A percentile compares a stretch with the other conserved stretches of the same genome.
Evolutionary conservation across 2,329 filamentous ascomycete genomes (phyloP).

Genomic region (Aspergillus tamarii): DNA sequence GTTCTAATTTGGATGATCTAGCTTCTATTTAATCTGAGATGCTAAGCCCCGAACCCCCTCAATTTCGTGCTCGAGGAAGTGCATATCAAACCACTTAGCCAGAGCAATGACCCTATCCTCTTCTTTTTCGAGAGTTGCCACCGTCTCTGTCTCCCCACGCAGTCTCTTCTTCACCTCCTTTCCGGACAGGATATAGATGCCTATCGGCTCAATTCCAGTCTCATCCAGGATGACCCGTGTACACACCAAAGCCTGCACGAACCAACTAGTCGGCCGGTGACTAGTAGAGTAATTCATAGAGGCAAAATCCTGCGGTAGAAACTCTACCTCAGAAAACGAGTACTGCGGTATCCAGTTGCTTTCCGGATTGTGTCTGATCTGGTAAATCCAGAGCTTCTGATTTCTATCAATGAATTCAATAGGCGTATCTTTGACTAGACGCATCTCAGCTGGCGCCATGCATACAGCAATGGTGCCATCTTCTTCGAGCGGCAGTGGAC

Average conservation of each 20-base stretch:
- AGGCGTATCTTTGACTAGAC: conserved; percentile 54
- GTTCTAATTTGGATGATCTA: background rate
- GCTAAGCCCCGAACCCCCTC: conserved; percentile 54
- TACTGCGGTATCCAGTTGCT: conserved; percentile 64
- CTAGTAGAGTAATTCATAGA: conserved; percentile 63
- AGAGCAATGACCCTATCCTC: conserved; percentile 57
- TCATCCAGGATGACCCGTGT: conserved; percentile 58
- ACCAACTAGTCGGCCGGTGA: conserved; percentile 54
- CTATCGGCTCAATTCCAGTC: conserved; percentile 50
- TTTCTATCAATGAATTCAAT: conserved; percentile 48
- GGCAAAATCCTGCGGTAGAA: conserved; percentile 63
- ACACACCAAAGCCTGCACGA: conserved; percentile 58
- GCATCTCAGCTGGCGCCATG: conserved; percentile 60
- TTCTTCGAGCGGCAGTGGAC: conserved; percentile 59
- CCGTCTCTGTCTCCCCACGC: conserved; percentile 53
- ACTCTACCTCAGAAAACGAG: conserved; percentile 68
- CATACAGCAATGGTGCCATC: conserved; percentile 38
- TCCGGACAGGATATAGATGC: conserved; percentile 57
- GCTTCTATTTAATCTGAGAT: conserved; percentile 48
- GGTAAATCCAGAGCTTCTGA: conserved; percentile 65
- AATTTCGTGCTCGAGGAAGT: conserved; percentile 54
- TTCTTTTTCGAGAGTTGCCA: conserved; percentile 55
- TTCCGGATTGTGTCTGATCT: conserved; percentile 55
- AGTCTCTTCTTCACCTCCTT: conserved; percentile 58
- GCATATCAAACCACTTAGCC: conserved; percentile 57